Base-by-base conservation (phyloP, 1,139 yeast species). In the Suhomyces maxii region DNA sequence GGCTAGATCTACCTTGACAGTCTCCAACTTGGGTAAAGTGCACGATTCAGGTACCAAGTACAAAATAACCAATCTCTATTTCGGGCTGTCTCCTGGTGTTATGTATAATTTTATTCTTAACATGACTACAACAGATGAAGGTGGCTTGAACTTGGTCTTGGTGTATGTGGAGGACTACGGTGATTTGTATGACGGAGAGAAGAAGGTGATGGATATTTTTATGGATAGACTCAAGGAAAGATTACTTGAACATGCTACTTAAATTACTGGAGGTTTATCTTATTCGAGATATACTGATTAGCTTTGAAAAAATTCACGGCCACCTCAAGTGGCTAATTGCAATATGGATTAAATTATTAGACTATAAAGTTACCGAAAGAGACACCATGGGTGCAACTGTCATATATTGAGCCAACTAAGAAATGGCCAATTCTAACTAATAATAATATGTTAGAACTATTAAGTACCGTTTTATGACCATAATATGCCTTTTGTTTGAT, bases 11-110 rank as follows among this genome's bases (percentile, higher is more conserved):
- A 55, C 67, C 2, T 37, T 61, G 26, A 53, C 59, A 26, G 42
- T 61, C 8, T 61, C 67, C 4, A 63, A 64, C 44, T 48, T 64
- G 37, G 67, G 67, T 3, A 43, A 38, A 28, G 51, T 58, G 13
- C 25, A 30, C 3, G 38, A 42, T 26, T 11, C 37, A n/a, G 38
- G 30, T 11, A 31, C 30, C 3, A 25, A 26, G 12, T 42, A 32
- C 37, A 12, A 37, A 8, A 35, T 42, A 6, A 40, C 35, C 6
- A 46, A 48, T 34, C 40, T 37, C 9, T 26, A 25, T 10, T 48
- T 45, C 23, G 33, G 37, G 7, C 43, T 30, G 37, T 34, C 36
- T 3, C 28, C 36, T 12, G 28, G 36, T 12, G 26, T 32, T 12
- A 26, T 34, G 8, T 42, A 39, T 11, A 37, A 38, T 28, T 14